phyloP scores from a whole-genome alignment of 2,329 filamentous ascomycete species.

The Epichloe brachyelytri region DNA sequence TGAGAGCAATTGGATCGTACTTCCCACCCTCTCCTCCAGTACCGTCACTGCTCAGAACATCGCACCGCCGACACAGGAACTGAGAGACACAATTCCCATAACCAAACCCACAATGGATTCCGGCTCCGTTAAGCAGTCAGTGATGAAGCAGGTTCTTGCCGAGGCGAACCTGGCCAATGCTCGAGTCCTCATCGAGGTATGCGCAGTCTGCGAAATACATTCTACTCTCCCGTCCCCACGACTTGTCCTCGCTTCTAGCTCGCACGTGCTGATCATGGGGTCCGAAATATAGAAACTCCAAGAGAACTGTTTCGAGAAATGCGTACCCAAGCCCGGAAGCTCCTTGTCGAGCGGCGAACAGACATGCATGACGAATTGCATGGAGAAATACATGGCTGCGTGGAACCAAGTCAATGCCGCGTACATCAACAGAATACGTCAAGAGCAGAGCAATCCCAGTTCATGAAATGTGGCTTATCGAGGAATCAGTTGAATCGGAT shows the following conservation, averaged over 20 bases:
- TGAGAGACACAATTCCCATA: no score
- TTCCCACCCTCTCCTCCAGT: no score
- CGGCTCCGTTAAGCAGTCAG: conserved; percentile 43
- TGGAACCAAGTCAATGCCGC: conserved; percentile 64
- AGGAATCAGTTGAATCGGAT: not conserved
- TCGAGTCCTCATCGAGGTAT: conserved; percentile 54
- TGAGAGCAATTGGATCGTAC: not conserved
- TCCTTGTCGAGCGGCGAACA: conserved; percentile 56
- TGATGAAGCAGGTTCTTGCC: conserved; percentile 51
- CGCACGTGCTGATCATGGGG: conserved; percentile 5
- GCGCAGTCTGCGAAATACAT: conserved; percentile 1
- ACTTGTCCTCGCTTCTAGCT: not conserved
- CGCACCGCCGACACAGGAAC: no score
- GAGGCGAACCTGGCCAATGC: conserved; percentile 58
- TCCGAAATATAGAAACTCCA: conserved; percentile 53
- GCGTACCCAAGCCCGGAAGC: conserved; percentile 55
- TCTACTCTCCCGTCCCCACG: not conserved
- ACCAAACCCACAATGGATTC: conserved; percentile 36
- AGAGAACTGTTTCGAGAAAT: conserved; percentile 69
- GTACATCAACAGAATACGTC: conserved; percentile 52
- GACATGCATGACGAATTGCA: conserved; percentile 60
- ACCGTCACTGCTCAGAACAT: no score
- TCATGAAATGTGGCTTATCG: not conserved
- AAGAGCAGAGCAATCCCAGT: conserved; percentile 31
- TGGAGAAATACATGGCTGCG: conserved; percentile 73